Conservation (phyloP, 1,284 basidiomycete genomes). For the Bondarzewia mesenterica region DNA sequence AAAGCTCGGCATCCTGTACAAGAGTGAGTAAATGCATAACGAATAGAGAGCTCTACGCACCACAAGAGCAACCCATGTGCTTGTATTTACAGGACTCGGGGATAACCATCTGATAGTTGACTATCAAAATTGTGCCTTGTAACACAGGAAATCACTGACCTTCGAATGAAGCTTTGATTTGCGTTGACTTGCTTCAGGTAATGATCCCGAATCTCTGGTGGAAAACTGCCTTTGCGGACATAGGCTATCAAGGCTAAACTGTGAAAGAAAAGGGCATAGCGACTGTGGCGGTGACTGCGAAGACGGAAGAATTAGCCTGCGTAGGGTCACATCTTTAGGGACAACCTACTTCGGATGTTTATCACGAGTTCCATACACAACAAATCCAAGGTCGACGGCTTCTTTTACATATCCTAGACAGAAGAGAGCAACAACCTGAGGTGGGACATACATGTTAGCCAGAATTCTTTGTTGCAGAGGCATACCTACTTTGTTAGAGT, state of each 20-base stretch:
- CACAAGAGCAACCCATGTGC: conserved; percentile 58
- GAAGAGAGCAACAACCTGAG: conserved; percentile 50
- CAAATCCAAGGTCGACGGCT: conserved; percentile 54
- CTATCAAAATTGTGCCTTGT: conserved; percentile 27
- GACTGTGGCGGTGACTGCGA: conserved; percentile 53
- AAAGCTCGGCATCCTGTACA: conserved; percentile 57
- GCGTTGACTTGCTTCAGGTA: too few relatives aligned
- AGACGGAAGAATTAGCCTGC: conserved; percentile 1
- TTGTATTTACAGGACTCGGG: conserved; percentile 57
- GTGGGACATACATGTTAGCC: not conserved
- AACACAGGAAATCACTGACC: too few relatives aligned
- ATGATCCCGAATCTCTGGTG: conserved; percentile 1
- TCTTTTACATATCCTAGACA: conserved; percentile 50
- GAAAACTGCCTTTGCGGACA: conserved; percentile 32
- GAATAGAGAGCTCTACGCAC: conserved; percentile 30
- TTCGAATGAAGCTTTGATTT: too few relatives aligned
- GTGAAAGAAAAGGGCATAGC: conserved; percentile 62
- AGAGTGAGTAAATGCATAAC: not conserved
- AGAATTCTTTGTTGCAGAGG: not conserved
- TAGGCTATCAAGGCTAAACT: conserved; percentile 52
- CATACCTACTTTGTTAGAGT: conserved; percentile 49
- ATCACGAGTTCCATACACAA: conserved; percentile 45
- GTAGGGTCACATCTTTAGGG: not conserved
- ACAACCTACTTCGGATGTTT: conserved; percentile 51
- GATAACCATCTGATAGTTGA: too few relatives aligned